Conservation (phyloP, 306 rosid genomes). For the Glycine latifolia region DNA sequence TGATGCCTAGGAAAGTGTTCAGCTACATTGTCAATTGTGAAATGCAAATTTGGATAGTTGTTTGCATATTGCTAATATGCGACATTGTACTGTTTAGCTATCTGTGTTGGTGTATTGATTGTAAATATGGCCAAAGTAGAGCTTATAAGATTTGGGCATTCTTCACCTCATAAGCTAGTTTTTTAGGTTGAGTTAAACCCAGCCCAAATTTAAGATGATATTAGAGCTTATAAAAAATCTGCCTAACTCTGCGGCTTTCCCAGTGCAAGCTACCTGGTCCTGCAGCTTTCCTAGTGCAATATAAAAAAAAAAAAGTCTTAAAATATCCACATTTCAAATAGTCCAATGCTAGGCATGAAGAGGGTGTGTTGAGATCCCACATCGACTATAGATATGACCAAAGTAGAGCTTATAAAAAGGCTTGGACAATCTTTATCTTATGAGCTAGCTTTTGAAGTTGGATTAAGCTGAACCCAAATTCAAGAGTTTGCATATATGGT, state of each 20-base stretch:
- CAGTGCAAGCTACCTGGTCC: neutral
- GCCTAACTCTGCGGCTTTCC: neutral
- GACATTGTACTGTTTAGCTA: constrained; percentile 9
- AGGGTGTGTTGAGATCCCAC: neutral
- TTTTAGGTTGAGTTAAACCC: neutral
- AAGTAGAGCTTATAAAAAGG: neutral
- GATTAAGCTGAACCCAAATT: neutral
- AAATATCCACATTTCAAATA: neutral
- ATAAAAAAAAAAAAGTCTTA: neutral
- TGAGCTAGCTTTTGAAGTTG: neutral
- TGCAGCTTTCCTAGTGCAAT: neutral
- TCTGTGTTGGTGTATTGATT: neutral
- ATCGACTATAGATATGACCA: neutral
- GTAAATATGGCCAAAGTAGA: neutral
- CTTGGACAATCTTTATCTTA: neutral
- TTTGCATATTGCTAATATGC: neutral
- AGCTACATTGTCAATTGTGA: constrained; percentile 4
- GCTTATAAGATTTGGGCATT: neutral
- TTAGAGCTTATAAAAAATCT: neutral
- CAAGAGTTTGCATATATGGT: constrained; percentile 4
- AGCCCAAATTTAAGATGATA: neutral
- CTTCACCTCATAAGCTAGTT: neutral
- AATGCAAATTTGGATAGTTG: constrained; percentile 25
- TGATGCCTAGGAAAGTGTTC: constrained; percentile 7
- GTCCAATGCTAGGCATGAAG: neutral